A percentile compares a stretch with the other conserved stretches of the same genome.
These are phyloP conservation scores for Pestalotiopsis fici DNA, from an alignment of 2,329 filamentous ascomycete species.

Conservation along the genomic window DNA sequence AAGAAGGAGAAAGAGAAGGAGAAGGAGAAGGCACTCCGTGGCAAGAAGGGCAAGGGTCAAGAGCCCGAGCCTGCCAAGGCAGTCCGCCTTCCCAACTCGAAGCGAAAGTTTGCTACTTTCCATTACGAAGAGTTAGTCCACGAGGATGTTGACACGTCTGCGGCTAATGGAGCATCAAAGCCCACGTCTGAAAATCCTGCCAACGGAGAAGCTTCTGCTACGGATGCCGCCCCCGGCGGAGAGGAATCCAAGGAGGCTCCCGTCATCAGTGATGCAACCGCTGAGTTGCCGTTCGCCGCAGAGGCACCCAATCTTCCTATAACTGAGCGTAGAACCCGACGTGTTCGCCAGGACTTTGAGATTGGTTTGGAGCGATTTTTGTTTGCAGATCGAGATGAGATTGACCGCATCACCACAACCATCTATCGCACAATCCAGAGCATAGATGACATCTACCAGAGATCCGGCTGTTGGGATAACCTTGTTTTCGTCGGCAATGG, in stretches of 20 bases:
- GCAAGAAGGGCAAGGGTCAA: conserved; percentile 60
- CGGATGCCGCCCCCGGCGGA: conserved; percentile 17
- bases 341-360: conserved; percentile 68
- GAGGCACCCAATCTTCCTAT: conserved; percentile 21
- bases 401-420: conserved; percentile 81
- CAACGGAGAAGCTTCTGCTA: conserved; percentile 9
- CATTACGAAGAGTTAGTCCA: conserved; percentile 70
- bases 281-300: conserved; percentile 28
- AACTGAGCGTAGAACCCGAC: conserved; percentile 51
- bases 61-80: conserved; percentile 56
- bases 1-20: conserved; percentile 81
- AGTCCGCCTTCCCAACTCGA: conserved; percentile 69
- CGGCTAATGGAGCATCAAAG: conserved; percentile 22
- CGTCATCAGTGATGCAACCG: conserved; percentile 15
- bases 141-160: conserved; percentile 48
- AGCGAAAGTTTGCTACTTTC: conserved; percentile 69
- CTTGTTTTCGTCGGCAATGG: conserved; percentile 92
- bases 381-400: conserved; percentile 68
- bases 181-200: conserved; percentile 2
- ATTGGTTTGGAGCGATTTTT: conserved; percentile 76
- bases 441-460: conserved; percentile 82
- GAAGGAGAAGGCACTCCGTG: conserved; percentile 55
- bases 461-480: conserved; percentile 87
- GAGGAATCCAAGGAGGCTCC: conserved; percentile 19
- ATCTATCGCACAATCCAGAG: conserved; percentile 83